Evolutionary conservation across 345 rosid genomes (phyloP), one percentile per base, ranked within the genome.

Genomic region (Erysimum cheiranthoides): DNA sequence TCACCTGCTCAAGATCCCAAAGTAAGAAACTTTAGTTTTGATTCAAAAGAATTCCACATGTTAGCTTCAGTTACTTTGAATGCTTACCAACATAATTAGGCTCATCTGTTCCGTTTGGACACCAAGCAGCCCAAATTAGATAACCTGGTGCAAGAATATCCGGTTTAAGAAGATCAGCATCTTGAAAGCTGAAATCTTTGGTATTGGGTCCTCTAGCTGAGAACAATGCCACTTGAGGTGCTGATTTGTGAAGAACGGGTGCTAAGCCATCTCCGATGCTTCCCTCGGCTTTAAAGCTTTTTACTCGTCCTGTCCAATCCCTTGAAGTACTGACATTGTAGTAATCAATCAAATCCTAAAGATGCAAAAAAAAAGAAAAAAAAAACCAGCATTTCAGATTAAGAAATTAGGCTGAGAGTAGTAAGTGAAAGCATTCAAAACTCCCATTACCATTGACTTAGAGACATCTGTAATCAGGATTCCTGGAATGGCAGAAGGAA

Each of bases 101-200:
- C 60, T 96, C 99, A 47, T 96, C 99, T 5, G 98, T 96, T 82
- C 99, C 99, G 72, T 96, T 96, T 5, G 90, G 94, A 61, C 93
- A 91, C 99, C 99, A 96, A 63, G 99, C 99, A 61, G 99, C 97
- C 99, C 99, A 96, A 63, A 96, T 96, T 61, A 96, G 90, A 78
- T 93, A 84, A 69, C 99, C 99, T 5, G 99, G 99, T 47, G 99
- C 99, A 57, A 96, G 79, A 62, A 96, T 93, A 77, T 96, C 99
- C 8, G 99, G 99, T 81, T 96, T 96, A 59, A 96, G 99, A 84
- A 96, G 96, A 87, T 96, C 99, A 10, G 99, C 98, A 82, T 96
- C 99, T 82, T 80, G 89, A 79, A 88, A 96, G 79, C 93, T 90
- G 81, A 87, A 96, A 83, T 96, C 98, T 82, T 85, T 96, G 47